Conservation (phyloP, 1,284 basidiomycete species). For the Ceratobasidium sp. region DNA sequence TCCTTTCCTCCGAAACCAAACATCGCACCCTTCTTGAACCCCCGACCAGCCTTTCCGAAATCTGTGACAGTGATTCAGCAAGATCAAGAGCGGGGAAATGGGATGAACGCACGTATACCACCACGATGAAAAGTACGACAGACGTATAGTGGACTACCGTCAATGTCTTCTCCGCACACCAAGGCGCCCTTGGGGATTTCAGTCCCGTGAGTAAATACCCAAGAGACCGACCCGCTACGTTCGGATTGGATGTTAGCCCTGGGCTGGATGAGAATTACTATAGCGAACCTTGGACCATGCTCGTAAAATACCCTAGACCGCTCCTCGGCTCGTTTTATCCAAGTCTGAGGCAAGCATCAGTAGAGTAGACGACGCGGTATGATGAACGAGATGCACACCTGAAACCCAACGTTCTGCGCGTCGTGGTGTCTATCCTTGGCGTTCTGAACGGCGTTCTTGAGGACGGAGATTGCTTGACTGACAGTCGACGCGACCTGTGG, state of each 20-base stretch:
- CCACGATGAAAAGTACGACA: conserved; percentile 23
- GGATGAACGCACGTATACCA: conserved; percentile 19
- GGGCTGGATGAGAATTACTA: too few relatives aligned
- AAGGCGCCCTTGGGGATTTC: conserved; percentile 11
- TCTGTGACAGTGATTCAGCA: background rate
- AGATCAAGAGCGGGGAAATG: background rate
- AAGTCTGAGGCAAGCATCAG: conserved; percentile 12
- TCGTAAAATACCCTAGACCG: conserved; percentile 18
- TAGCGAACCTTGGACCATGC: conserved; percentile 5
- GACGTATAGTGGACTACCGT: conserved; percentile 20
- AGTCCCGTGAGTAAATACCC: conserved; percentile 27
- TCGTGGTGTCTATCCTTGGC: conserved; percentile 6
- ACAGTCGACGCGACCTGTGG: conserved; percentile 5
- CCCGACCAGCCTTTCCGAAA: conserved; percentile 28
- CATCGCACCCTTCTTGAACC: conserved; percentile 31
- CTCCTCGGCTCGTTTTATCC: conserved; percentile 3
- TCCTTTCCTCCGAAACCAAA: conserved; percentile 31
- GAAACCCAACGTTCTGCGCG: conserved; percentile 20
- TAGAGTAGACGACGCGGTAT: background rate
- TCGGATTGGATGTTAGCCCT: background rate
- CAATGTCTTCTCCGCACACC: conserved; percentile 15
- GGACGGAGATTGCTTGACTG: background rate
- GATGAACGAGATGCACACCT: conserved; percentile 1
- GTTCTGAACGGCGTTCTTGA: background rate
- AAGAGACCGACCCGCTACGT: conserved; percentile 2